phyloP scores from a whole-genome alignment of 176 grass and related monocot species.

The Oryza glumipatula region DNA sequence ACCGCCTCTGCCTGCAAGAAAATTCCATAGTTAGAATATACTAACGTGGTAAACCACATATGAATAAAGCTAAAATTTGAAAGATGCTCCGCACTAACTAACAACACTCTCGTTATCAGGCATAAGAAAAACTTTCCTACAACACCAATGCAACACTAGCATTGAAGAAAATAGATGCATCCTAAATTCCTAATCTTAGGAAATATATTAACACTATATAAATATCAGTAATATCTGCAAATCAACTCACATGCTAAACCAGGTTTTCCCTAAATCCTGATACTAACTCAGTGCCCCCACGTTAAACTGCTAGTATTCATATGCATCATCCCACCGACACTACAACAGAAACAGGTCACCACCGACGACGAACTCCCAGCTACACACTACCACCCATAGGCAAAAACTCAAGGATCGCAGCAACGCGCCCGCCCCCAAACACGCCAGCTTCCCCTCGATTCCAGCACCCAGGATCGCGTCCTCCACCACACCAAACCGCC shows the following conservation, averaged over 20 bases:
- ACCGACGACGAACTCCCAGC: neutral
- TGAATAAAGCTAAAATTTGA: neutral
- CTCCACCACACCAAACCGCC: neutral
- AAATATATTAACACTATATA: neutral
- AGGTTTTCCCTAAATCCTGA: neutral
- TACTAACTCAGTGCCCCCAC: neutral
- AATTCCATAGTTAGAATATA: constrained; percentile 23
- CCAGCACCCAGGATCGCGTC: neutral
- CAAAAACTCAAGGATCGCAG: neutral
- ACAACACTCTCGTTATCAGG: neutral
- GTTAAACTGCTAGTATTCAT: neutral
- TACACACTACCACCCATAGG: neutral
- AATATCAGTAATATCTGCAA: neutral
- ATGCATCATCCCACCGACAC: constrained; percentile 12
- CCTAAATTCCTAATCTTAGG: neutral
- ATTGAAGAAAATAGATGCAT: neutral
- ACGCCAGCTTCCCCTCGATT: neutral
- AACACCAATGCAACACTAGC: neutral
- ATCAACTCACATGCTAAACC: too few relatives aligned
- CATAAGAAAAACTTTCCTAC: neutral
- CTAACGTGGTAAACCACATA: neutral
- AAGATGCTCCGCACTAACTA: neutral
- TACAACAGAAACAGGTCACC: neutral
- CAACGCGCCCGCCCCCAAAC: neutral
- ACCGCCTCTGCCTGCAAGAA: constrained; percentile 36